Base-by-base conservation (phyloP, 805 yeast genomes). In the Wickerhamiella dianesei region DNA sequence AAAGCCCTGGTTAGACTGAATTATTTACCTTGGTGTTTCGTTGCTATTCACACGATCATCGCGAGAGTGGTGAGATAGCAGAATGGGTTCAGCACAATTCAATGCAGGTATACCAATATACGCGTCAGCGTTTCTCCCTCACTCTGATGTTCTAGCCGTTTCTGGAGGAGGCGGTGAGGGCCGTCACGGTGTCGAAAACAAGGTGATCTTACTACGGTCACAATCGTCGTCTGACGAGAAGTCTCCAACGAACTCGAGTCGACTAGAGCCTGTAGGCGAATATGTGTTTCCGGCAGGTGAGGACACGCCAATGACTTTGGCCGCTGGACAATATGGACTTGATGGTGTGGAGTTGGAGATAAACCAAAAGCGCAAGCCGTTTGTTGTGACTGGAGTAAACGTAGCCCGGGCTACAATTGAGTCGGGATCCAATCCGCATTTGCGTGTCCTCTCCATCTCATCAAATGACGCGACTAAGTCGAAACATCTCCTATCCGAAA, bases 101-200 rank as follows among this genome's bases (percentile, higher is more conserved):
- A 54, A 63, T 35, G 54, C 60, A 21, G 62, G 59, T 20, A 59
- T 58, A 37, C 97, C 98, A 1, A 71, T 87, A 12, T 83, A 81
- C 55, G 89, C 86, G 2, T 80, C 89, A 45, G 75, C 76, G 50
- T 87, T 85, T 60, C 68, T 79, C 41, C 70, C 74, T 53, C 72
- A 12, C 6, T 25, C 78, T 52, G 65, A 69, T 50, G 73, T 79
- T 1, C 61, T 88, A 21, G 62, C 87, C 43, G 81, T 81, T 22
- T 78, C 86, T 2, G 98, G 98, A 39, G 98, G 98, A 41, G 96
- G 96, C 25, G 97, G 96, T 21, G 94, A 85, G 61, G 95, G 95
- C 8, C 79, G 79, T 58, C 81, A 85, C 57, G 96, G 95, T 25
- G 78, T 86, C 47, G 82, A 88, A 37, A 89, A 89, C 64, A 85